Conservation (phyloP, 257 asterid genomes). For the Solanum lycopersicoides region DNA sequence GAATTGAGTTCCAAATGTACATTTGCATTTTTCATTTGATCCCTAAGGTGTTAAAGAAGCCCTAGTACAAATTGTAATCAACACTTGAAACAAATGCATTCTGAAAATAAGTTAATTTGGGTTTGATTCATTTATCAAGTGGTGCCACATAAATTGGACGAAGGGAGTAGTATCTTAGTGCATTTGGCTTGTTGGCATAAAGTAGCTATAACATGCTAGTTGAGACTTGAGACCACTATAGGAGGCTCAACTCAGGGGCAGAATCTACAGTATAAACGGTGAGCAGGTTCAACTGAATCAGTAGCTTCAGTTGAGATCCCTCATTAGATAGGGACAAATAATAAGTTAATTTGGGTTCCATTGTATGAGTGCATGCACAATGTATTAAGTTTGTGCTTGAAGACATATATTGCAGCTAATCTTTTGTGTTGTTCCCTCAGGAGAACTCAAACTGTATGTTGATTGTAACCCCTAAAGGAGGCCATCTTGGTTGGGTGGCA, state of each 20-base stretch:
- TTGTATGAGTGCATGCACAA: not conserved
- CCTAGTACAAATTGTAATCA: not conserved
- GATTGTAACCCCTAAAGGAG: constrained; percentile 89
- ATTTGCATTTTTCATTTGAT: not conserved
- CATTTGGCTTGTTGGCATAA: not conserved
- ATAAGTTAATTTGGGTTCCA: not conserved
- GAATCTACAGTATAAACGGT: not conserved
- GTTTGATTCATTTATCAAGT: not conserved
- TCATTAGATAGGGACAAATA: not conserved
- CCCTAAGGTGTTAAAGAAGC: not conserved
- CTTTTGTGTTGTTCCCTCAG: constrained; percentile 26
- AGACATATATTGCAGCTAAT: not conserved
- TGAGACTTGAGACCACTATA: not conserved
- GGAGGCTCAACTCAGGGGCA: not conserved
- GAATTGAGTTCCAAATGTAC: not conserved
- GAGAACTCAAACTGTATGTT: constrained; percentile 71
- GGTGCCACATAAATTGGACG: not conserved
- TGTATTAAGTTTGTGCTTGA: not conserved
- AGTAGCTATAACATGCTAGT: not conserved
- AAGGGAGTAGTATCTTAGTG: not conserved
- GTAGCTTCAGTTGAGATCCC: not conserved
- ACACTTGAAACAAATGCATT: not conserved
- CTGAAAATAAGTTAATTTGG: not conserved
- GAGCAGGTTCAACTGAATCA: not conserved
- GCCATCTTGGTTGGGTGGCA: constrained; percentile 99